Evolutionary conservation across 352 stramenopile species (phyloP).

Genomic region (Phytophthora chlamydospora): DNA sequence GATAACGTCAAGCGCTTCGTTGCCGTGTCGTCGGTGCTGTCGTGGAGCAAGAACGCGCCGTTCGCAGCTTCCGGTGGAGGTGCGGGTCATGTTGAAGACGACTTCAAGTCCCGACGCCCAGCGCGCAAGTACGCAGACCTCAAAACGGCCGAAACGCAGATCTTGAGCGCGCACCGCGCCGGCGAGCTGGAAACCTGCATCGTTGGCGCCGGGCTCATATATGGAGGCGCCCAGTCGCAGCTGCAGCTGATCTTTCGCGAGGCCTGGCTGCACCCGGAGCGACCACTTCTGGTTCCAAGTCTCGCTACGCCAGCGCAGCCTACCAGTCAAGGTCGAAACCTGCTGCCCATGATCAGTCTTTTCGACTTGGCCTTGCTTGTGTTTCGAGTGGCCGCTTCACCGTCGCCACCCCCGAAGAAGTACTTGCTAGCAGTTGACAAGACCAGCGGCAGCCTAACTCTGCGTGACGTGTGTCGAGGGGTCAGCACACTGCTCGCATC

Average conservation of each 20-base stretch:
- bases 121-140: conserved; percentile 72
- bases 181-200: conserved; percentile 80
- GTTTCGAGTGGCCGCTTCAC: conserved; percentile 47
- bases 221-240: conserved; percentile 74
- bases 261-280: conserved; percentile 71
- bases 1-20: conserved; percentile 69
- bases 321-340: conserved; percentile 52
- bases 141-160: conserved; percentile 86
- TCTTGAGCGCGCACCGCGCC: conserved; percentile 65
- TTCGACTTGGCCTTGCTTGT: conserved; percentile 75
- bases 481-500: conserved; percentile 67
- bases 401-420: conserved; percentile 46
- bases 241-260: conserved; percentile 74
- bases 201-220: conserved; percentile 75
- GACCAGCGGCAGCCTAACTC: conserved; percentile 50
- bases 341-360: conserved; percentile 86
- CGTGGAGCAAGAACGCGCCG: conserved; percentile 76
- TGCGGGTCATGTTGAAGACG: conserved; percentile 64
- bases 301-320: conserved; percentile 35
- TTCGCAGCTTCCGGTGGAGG: conserved; percentile 49
- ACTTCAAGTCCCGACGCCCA: conserved; percentile 82
- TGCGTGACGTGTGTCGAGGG: conserved; percentile 69
- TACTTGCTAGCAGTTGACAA: conserved; percentile 77
- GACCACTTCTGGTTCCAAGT: conserved; percentile 64
- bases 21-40: conserved; percentile 75